These are phyloP conservation scores for Naganishia vaughanmartiniae DNA, from an alignment of 768 basidiomycete genomes.

Conservation along the genomic window DNA sequence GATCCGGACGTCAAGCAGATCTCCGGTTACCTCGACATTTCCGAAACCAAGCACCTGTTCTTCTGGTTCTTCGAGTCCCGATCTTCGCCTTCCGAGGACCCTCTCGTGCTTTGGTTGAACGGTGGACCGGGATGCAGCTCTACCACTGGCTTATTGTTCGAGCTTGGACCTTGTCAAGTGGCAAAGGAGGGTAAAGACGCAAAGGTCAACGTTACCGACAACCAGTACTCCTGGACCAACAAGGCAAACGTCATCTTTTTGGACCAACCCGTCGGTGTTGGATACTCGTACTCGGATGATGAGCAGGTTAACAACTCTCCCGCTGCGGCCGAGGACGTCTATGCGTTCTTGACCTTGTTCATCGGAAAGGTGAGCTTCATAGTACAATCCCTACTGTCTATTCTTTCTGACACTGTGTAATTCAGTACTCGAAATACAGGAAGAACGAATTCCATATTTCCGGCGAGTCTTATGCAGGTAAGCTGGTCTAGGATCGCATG, in stretches of 20 bases:
- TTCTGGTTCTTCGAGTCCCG: slow-evolving; percentile 86
- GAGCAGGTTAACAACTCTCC: slow-evolving; percentile 75
- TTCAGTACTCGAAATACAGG: slow-evolving; percentile 44
- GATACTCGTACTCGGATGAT: slow-evolving; percentile 71
- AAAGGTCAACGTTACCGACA: slow-evolving; percentile 53
- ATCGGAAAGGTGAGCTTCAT: slow-evolving; percentile 59
- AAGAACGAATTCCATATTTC: slow-evolving; percentile 52
- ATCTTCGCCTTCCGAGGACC: slow-evolving; percentile 68
- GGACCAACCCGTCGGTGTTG: slow-evolving; percentile 73
- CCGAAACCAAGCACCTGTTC: slow-evolving; percentile 76
- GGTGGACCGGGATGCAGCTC: slow-evolving; percentile 67
- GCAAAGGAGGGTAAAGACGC: slow-evolving; percentile 64
- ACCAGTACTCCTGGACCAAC: slow-evolving; percentile 81
- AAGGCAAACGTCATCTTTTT: slow-evolving; percentile 61
- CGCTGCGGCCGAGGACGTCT: slow-evolving; percentile 82
- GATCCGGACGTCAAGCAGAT: slow-evolving; percentile 76
- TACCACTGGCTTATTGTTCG: slow-evolving; percentile 81
- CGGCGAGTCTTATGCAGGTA: slow-evolving; percentile 57
- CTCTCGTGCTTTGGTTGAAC: slow-evolving; percentile 85
- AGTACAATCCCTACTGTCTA: slow-evolving; percentile 49
- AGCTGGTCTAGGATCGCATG: background rate
- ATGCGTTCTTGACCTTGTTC: slow-evolving; percentile 52
- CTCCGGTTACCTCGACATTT: slow-evolving; percentile 79
- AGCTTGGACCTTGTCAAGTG: slow-evolving; percentile 83
- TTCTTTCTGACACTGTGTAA: slow-evolving; percentile 19